These are phyloP conservation scores for Carnegiea gigantea DNA, from an alignment of 179 eudicot genomes.

Conservation along the genomic window DNA sequence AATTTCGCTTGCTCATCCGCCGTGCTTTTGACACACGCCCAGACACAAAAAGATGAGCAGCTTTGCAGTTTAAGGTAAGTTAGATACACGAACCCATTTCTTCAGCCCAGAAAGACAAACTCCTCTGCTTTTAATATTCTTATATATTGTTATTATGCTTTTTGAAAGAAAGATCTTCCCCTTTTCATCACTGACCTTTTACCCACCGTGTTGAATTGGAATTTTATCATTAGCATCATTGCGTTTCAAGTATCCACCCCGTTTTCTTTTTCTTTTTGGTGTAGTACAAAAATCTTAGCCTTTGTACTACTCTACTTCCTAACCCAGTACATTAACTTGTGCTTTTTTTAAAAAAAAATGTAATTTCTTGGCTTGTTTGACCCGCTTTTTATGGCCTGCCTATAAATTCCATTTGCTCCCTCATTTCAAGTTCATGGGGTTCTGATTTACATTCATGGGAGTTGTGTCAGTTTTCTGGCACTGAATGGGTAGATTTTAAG, in stretches of 20 bases:
- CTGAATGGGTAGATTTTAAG: neutral
- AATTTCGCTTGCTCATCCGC: neutral
- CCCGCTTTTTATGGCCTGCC: neutral
- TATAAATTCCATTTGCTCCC: neutral
- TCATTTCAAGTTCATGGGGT: neutral
- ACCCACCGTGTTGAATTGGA: slow-evolving; percentile 3
- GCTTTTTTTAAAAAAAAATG: neutral
- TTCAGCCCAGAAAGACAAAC: neutral
- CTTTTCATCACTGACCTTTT: slow-evolving; percentile 4
- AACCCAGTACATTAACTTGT: neutral
- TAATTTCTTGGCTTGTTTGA: neutral
- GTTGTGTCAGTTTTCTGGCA: neutral
- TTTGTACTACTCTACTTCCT: slow-evolving; percentile 5
- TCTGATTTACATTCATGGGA: neutral
- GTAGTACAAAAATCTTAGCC: slow-evolving; percentile 2
- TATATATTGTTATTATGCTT: neutral
- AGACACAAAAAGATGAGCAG: neutral
- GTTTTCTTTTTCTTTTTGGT: neutral
- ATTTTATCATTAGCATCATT: neutral
- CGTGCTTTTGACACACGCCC: slow-evolving; percentile 1
- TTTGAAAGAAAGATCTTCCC: neutral
- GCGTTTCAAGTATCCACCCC: neutral
- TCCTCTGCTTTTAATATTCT: neutral
- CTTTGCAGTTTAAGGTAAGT: neutral
- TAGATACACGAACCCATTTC: neutral